phyloP scores from a whole-genome alignment of 371 early-diverging fungal genomes.

The Caulochytrium protostelioides region DNA sequence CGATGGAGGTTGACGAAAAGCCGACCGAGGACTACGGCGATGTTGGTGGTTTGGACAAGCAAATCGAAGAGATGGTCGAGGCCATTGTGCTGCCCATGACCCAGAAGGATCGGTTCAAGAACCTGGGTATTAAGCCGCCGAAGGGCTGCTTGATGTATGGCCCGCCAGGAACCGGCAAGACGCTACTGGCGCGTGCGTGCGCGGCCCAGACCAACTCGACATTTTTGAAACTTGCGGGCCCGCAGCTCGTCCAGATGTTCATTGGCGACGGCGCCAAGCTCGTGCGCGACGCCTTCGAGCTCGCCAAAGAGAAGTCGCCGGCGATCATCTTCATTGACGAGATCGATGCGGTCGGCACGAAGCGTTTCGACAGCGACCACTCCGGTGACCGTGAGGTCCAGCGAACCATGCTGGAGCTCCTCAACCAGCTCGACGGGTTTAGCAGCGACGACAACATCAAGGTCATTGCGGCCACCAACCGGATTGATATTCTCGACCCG shows the following conservation, averaged over 20 bases:
- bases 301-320: slow-evolving; percentile 97
- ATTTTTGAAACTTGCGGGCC: slow-evolving; percentile 92
- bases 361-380: slow-evolving; percentile 95
- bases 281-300: slow-evolving; percentile 94
- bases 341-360: slow-evolving; percentile 98
- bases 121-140: slow-evolving; percentile 91
- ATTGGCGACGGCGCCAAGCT: slow-evolving; percentile 99
- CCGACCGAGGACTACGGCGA: slow-evolving; percentile 98
- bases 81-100: slow-evolving; percentile 97
- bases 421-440: slow-evolving; percentile 99
- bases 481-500: slow-evolving; percentile 99
- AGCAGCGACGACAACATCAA: slow-evolving; percentile 90
- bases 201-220: slow-evolving; percentile 94
- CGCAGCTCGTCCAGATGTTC: slow-evolving; percentile 96
- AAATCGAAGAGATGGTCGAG: slow-evolving; percentile 97
- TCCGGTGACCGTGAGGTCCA: slow-evolving; percentile 99
- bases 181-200: slow-evolving; percentile 92
- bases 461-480: slow-evolving; percentile 99
- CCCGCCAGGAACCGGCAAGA: slow-evolving; percentile 55
- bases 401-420: slow-evolving; percentile 98
- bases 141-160: slow-evolving; percentile 98
- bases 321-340: slow-evolving; percentile 99
- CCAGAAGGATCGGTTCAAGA: slow-evolving; percentile 88
- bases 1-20: slow-evolving; percentile 99
- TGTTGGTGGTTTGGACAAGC: slow-evolving; percentile 96